phyloP scores from a whole-genome alignment of 2,329 filamentous ascomycete genomes.

The Penicillium sp. region DNA sequence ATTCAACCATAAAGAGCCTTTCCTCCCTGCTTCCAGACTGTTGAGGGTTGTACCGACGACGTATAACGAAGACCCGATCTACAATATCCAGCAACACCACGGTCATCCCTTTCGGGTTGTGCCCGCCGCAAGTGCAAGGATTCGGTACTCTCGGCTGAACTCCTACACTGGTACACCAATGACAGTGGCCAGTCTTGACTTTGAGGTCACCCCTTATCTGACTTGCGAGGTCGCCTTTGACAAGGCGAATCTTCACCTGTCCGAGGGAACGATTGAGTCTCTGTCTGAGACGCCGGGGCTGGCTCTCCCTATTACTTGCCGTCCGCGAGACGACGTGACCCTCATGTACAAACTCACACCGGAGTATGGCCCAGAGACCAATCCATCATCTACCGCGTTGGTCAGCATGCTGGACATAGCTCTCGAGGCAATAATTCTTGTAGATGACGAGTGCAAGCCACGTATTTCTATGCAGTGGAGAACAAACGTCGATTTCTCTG shows the following conservation, averaged over 20 bases:
- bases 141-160: conserved; percentile 46
- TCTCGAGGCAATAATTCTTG: conserved; percentile 36
- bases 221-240: conserved; percentile 44
- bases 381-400: conserved; percentile 31
- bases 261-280: conserved; percentile 41
- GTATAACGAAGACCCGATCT: conserved; percentile 41
- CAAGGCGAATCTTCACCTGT: conserved; percentile 40
- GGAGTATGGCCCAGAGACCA: conserved; percentile 30
- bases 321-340: conserved; percentile 50
- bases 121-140: conserved; percentile 48
- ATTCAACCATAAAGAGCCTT: conserved; percentile 41
- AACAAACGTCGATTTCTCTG: conserved; percentile 43
- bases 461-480: conserved; percentile 43
- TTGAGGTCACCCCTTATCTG: conserved; percentile 48
- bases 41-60: conserved; percentile 49
- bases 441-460: conserved; percentile 37
- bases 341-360: conserved; percentile 48
- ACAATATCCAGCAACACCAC: conserved; percentile 47
- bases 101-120: conserved; percentile 48
- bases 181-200: conserved; percentile 47
- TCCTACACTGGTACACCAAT: conserved; percentile 38
- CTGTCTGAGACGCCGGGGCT: conserved; percentile 33
- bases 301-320: conserved; percentile 35
- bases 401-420: conserved; percentile 41
- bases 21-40: conserved; percentile 50